Percentiles rank a stretch among this genome's conserved stretches.
Evolutionary conservation across 2,329 filamentous ascomycete genomes (phyloP).

Genomic region (Neurospora crassa): DNA sequence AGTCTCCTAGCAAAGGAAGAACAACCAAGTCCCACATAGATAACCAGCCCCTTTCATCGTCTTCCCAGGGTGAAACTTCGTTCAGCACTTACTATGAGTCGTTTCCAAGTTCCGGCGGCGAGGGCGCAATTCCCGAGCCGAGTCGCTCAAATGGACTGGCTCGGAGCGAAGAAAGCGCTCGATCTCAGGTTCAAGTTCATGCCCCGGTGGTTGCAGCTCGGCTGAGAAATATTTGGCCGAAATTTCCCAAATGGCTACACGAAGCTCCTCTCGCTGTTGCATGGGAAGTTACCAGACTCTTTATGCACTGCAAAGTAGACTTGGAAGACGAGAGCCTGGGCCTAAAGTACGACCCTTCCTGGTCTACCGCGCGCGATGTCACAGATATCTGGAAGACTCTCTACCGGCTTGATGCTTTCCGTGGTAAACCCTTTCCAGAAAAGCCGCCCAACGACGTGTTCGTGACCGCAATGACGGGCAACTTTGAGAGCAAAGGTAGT

Average conservation of each 20-base stretch:
- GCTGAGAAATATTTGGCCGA: slow-evolving; percentile 29
- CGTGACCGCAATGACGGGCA: slow-evolving; percentile 28
- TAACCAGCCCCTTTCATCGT: not conserved
- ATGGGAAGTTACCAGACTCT: slow-evolving; percentile 44
- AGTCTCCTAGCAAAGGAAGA: not conserved
- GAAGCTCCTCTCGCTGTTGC: slow-evolving; percentile 37
- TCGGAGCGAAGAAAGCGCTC: not conserved
- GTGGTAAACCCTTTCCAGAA: slow-evolving; percentile 38
- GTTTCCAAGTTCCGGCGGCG: not conserved
- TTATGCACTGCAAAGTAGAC: slow-evolving; percentile 34
- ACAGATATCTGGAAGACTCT: slow-evolving; percentile 32
- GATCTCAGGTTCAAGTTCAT: not conserved
- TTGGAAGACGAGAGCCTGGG: slow-evolving; percentile 25
- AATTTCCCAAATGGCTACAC: slow-evolving; percentile 30
- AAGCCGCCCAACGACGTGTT: slow-evolving; percentile 35
- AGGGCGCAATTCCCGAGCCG: not conserved
- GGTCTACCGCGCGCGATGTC: slow-evolving; percentile 30
- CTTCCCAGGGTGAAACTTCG: not conserved
- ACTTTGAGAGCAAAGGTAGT: slow-evolving; percentile 26
- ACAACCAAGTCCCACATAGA: not conserved
- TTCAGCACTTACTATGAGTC: not conserved
- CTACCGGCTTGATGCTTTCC: slow-evolving; percentile 28
- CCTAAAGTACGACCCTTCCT: slow-evolving; percentile 29
- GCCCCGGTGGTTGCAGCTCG: slow-evolving; percentile 9
- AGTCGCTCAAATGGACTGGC: not conserved